These are phyloP conservation scores for Pugionium cornutum DNA, from an alignment of 345 rosid genomes.

Conservation along the genomic window DNA sequence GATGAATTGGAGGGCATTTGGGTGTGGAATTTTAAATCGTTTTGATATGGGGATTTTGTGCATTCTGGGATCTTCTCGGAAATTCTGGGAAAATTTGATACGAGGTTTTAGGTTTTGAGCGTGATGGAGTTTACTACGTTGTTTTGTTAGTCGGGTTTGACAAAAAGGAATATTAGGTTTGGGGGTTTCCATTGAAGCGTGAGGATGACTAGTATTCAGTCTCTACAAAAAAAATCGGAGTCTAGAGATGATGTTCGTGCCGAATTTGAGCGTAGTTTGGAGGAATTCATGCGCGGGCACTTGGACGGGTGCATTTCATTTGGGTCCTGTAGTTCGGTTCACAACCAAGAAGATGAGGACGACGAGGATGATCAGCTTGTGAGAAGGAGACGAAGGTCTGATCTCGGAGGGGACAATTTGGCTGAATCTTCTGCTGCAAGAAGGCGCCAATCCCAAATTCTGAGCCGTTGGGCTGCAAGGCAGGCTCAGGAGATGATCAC, in stretches of 20 bases:
- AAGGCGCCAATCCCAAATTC: conserved; percentile 78
- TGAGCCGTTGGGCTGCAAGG: conserved; percentile 94
- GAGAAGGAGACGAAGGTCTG: conserved; percentile 83
- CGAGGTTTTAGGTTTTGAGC: conserved; percentile 14
- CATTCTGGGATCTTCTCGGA: conserved; percentile 16
- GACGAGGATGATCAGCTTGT: conserved; percentile 81
- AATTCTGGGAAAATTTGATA: background rate
- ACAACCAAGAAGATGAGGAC: conserved; percentile 65
- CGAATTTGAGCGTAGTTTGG: conserved; percentile 75
- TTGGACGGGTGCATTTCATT: conserved; percentile 81
- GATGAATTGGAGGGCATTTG: conserved; percentile 30
- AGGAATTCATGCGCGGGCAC: conserved; percentile 59
- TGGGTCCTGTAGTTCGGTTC: conserved; percentile 79
- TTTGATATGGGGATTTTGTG: conserved; percentile 7
- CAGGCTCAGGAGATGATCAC: conserved; percentile 99
- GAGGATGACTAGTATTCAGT: conserved; percentile 80
- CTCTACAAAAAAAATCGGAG: conserved; percentile 75
- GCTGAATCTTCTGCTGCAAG: conserved; percentile 96
- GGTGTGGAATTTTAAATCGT: conserved; percentile 15
- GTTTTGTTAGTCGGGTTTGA: conserved; percentile 14
- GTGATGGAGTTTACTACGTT: conserved; percentile 11
- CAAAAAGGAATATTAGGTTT: conserved; percentile 30
- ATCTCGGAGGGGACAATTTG: conserved; percentile 79
- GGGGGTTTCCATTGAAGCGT: conserved; percentile 29
- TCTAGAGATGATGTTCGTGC: conserved; percentile 55